phyloP scores from a whole-genome alignment of 176 grass and related monocot genomes.

The Rhipidocladum racemiflorum region DNA sequence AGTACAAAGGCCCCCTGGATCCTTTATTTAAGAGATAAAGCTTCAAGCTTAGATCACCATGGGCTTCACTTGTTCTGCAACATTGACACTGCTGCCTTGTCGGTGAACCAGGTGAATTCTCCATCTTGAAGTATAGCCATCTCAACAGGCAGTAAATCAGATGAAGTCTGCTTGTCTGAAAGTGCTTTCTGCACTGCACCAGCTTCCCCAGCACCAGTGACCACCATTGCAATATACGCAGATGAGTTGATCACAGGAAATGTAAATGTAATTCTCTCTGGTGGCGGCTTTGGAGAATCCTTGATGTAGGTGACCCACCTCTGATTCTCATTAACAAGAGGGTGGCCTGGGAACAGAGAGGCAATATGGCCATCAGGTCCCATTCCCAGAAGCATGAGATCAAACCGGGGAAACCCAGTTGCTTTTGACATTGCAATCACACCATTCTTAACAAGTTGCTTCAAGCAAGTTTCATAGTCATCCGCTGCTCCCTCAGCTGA shows the following conservation, averaged over 20 bases:
- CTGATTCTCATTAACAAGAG: constrained; percentile 62
- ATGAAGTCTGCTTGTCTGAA: constrained; percentile 46
- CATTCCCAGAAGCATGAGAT: constrained; percentile 93
- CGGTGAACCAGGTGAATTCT: constrained; percentile 90
- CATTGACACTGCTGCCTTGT: constrained; percentile 75
- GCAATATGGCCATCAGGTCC: constrained; percentile 95
- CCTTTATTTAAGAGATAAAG: constrained; percentile 17
- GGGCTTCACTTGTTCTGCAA: constrained; percentile 46
- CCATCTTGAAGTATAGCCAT: constrained; percentile 84
- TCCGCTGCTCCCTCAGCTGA: constrained; percentile 83
- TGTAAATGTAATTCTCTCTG: constrained; percentile 92
- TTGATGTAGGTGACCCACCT: constrained; percentile 87
- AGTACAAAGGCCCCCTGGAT: background rate
- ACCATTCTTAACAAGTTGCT: constrained; percentile 66
- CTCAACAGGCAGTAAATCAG: constrained; percentile 67
- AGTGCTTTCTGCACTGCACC: constrained; percentile 68
- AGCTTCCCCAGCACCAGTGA: constrained; percentile 71
- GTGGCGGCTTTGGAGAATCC: constrained; percentile 97
- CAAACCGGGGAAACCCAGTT: constrained; percentile 75
- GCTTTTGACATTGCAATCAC: constrained; percentile 46
- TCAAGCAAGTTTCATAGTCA: constrained; percentile 75
- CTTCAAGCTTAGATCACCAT: constrained; percentile 3
- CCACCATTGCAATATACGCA: constrained; percentile 76
- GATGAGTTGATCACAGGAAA: constrained; percentile 93
- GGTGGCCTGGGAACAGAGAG: constrained; percentile 92